A percentile compares a stretch with the other conserved stretches of the same genome.
Conservation (phyloP, 2,329 filamentous ascomycete species). For the Alternaria arbusti region DNA sequence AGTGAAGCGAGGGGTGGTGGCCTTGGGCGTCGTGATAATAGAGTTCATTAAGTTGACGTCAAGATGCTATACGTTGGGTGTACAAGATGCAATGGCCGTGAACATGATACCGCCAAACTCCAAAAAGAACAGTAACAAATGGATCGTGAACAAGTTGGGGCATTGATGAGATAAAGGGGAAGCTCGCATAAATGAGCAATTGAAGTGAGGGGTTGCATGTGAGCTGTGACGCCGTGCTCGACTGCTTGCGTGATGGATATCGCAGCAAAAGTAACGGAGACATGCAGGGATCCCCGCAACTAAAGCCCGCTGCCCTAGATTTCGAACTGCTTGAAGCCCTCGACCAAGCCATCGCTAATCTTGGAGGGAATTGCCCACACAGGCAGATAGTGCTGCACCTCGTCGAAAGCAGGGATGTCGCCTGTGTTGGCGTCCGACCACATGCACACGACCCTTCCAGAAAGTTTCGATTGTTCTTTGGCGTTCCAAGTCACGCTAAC, state of each 20-base stretch:
- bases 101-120: conserved; percentile 9
- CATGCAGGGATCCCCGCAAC: conserved; percentile 32
- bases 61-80: conserved; percentile 17
- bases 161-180: conserved; percentile 12
- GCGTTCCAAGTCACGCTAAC: conserved; percentile 73
- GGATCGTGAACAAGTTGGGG: neutral
- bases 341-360: conserved; percentile 76
- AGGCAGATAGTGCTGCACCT: conserved; percentile 77
- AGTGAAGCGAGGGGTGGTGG: neutral
- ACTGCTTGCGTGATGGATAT: conserved; percentile 43
- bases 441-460: conserved; percentile 74
- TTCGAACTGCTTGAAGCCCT: conserved; percentile 74
- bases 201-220: conserved; percentile 32
- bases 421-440: conserved; percentile 87
- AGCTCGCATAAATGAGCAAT: conserved; percentile 20
- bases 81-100: conserved; percentile 8
- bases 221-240: conserved; percentile 35
- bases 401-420: conserved; percentile 82
- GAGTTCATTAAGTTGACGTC: conserved; percentile 32
- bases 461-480: conserved; percentile 40
- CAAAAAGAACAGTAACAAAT: neutral
- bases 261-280: conserved; percentile 38
- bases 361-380: conserved; percentile 82
- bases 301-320: conserved; percentile 28
- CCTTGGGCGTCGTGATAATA: conserved; percentile 18